Evolutionary conservation across 257 asterid species (phyloP), one percentile per base, ranked within the genome.

Genomic region (Cinchona pubescens): DNA sequence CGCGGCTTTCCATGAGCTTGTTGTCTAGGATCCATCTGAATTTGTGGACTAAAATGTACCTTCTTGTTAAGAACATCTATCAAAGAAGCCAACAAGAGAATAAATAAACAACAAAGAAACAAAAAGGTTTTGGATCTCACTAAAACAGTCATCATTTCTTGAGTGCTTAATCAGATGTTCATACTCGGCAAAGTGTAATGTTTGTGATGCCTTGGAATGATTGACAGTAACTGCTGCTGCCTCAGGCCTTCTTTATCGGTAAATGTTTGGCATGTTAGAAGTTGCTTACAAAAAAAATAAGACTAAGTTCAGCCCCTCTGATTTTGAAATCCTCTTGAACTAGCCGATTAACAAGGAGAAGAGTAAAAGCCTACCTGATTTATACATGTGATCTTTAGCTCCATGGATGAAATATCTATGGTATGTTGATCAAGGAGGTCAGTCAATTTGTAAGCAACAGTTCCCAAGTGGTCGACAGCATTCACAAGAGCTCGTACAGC

Each of bases 121-220:
- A 72, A 56, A 53, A 78, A 56, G 49, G 66, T 51, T 78, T 64
- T 37, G 40, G 72, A 60, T 67, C 64, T 72, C 42, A 64, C 65
- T 35, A 71, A 25, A 32, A 21, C 16, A 29, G 38, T 13, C 67
- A 79, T 67, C 10, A 42, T 53, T 23, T 23, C 23, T 55, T 71
- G 45, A 72, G 55, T 45, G 67, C 55, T 60, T 75, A 71, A 72
- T 30, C 42, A 23, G n/a, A n/a, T n/a, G 35, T 40, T 56, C 90
- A 59, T 91, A 95, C 99, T 92, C 51, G 99, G 99, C 83, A 95
- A 85, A 64, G 85, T 82, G 65, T 95, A 95, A 84, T 90, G 99
- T 73, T 95, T 95, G 91, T 95, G 98, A 83, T 95, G 97, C 88
- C 89, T 95, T 65, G 99, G 99, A 80, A 90, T 88, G 85, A 90